phyloP scores from a whole-genome alignment of 441 rosid species.

The Manihot esculenta region DNA sequence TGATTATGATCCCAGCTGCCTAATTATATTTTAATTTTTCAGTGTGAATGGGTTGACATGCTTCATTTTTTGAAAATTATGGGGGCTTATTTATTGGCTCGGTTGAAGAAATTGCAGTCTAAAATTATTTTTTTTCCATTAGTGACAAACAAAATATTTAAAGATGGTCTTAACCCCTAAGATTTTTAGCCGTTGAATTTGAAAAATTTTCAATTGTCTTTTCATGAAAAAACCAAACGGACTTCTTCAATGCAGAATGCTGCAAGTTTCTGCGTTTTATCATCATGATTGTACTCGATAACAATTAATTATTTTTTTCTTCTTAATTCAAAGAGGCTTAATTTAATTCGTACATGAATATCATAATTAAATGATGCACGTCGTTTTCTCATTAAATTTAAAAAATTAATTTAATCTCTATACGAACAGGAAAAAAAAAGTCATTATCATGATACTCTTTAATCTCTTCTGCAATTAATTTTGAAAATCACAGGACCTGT shows the following conservation, averaged over 20 bases:
- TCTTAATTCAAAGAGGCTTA: no score
- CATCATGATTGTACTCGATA: no score
- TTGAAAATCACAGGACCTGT: no score
- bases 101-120: not conserved
- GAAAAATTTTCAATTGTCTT: not conserved
- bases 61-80: not conserved
- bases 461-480: no score
- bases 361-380: no score
- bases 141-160: not conserved
- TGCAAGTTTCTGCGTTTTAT: not conserved
- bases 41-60: slow-evolving; percentile 14
- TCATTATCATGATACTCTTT: no score
- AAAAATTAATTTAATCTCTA: no score
- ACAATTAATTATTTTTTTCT: no score
- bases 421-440: no score
- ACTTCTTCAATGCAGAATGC: not conserved
- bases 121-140: not conserved
- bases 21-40: not conserved
- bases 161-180: no score
- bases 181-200: slow-evolving; percentile 2
- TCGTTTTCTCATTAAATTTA: no score
- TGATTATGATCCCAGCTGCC: not conserved
- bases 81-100: not conserved
- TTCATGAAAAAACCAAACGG: not conserved
- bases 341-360: no score